Base-by-base conservation (phyloP, 1,284 basidiomycete species). In the Rhodotorula sp. region DNA sequence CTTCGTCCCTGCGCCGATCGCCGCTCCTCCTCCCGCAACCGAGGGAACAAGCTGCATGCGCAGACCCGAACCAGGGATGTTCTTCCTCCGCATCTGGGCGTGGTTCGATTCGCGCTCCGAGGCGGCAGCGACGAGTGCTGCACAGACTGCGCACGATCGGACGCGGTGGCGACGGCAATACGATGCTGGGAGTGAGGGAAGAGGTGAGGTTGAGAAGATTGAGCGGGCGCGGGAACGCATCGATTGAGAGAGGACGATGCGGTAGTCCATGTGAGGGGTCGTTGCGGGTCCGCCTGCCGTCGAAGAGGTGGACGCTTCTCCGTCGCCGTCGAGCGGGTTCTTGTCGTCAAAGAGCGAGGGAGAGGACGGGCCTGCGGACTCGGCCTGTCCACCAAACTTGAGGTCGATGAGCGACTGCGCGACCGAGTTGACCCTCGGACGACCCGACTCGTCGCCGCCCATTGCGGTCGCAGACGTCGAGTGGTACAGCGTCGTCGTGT, bases 251-350 rank as follows among this genome's bases (percentile, higher is more conserved):
- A 67, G 69, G 7, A 76, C 73, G 66, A 77, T 77, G 46, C 76
- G 74, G 67, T 77, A 77, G 59, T 77, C 76, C 66, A 74, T 70
- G 57, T 77, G 76, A 4, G 76, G 76, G 20, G 67, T 68, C 6
- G 71, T 46, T 6, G 67, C 63, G 7, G 68, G 58, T 2, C 56
- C 59, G 27, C 58, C 39, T 3, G 59, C 47, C 20, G 48, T 10
- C 17, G 64, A 30, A 13, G 48, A 39, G 2, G 66, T 27, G 19
- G 58, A 44, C 20, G 46, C 36, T 10, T 44, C 47, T 30, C 27
- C 51, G 49, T 56, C 36, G 5, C 27, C 39, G 20, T 36, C 49
- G 27, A 39, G 29, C 29, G 34, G 46, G 7, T 62, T 58, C 58
- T 71, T 68, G n/a, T 62, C 51, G 27, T 70, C 63, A 20, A 32